Percentiles rank a stretch among this genome's conserved stretches.
These are phyloP conservation scores for Serendipita indica DNA, from an alignment of 768 basidiomycete species.

Conservation along the genomic window DNA sequence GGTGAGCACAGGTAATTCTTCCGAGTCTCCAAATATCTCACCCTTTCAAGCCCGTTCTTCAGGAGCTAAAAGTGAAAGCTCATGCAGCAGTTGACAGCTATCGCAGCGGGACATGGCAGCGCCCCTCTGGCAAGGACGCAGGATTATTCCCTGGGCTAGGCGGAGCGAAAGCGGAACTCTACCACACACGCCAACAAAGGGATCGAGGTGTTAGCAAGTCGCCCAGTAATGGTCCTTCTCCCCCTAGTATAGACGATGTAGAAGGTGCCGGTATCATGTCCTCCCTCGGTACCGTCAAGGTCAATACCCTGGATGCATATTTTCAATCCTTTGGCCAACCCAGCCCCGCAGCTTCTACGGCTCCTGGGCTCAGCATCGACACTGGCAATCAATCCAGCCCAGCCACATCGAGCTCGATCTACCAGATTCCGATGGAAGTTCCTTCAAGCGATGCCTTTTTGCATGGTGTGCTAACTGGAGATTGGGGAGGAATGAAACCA, in stretches of 20 bases:
- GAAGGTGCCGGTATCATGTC: too few relatives aligned
- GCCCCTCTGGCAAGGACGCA: neutral
- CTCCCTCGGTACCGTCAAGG: too few relatives aligned
- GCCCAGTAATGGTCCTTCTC: too few relatives aligned
- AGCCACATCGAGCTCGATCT: neutral
- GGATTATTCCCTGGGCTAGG: neutral
- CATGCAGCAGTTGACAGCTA: neutral
- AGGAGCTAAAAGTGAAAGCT: neutral
- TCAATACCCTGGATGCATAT: too few relatives aligned
- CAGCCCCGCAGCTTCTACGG: too few relatives aligned
- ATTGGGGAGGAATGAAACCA: neutral
- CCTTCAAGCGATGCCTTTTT: constrained; percentile 1
- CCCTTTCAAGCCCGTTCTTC: neutral
- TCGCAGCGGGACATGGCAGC: neutral
- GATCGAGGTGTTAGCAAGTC: too few relatives aligned
- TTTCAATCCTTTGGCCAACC: too few relatives aligned
- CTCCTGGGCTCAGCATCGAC: constrained; percentile 4
- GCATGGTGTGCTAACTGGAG: neutral
- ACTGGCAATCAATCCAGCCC: neutral
- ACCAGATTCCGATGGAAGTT: neutral
- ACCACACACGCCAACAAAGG: neutral
- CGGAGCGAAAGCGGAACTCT: neutral
- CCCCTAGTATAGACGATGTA: too few relatives aligned
- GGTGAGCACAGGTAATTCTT: neutral
- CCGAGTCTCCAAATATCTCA: neutral